Base-by-base conservation (phyloP, 75 land plant genomes). In the Pinus albicaulis region DNA sequence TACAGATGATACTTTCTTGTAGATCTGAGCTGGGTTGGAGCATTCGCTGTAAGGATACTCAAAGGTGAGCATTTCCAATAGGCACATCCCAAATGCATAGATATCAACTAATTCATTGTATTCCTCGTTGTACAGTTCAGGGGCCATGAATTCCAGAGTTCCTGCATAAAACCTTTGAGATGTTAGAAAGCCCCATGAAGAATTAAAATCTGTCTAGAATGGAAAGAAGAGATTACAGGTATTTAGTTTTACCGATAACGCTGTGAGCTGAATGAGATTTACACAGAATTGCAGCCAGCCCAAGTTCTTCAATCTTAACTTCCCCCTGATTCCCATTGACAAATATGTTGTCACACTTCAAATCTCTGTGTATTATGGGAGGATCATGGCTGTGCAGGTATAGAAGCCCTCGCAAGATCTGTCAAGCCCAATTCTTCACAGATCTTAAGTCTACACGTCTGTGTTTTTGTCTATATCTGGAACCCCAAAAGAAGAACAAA, bases 141-240 rank as follows among this genome's bases (percentile, higher is more conserved):
- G 98, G 11, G 99, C 98, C 98, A 96, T 93, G 76, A 91, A 93
- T 63, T 91, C 95, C 17, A 93, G 95, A n/a, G 95, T 93, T 56
- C 95, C 95, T 92, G 87, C 48, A 14, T 26, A 44, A 74, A 52
- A 16, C 58, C 26, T 22, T 10, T 38, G 4, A n/a, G 12, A 68
- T 23, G n/a, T 38, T 12, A n/a, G 68, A 68, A 20, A 20, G 20
- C 5, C 13, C 15, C 53, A 64, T 12, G 23, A 64, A 24, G 34
- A 64, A 25, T 28, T 64, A 2, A 64, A 25, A 64, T 23, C 28
- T 41, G 4, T 25, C 57, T 72, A 55, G 13, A 55, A 72, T 55
- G 28, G 22, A 15, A 15, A 14, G 19, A 71, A 3, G 36, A 72
- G 24, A 52, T 22, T 12, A 17, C 19, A 17, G n/a, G 2, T 44